Conservation (phyloP, 306 rosid genomes). For the Pachyrhizus erosus region DNA sequence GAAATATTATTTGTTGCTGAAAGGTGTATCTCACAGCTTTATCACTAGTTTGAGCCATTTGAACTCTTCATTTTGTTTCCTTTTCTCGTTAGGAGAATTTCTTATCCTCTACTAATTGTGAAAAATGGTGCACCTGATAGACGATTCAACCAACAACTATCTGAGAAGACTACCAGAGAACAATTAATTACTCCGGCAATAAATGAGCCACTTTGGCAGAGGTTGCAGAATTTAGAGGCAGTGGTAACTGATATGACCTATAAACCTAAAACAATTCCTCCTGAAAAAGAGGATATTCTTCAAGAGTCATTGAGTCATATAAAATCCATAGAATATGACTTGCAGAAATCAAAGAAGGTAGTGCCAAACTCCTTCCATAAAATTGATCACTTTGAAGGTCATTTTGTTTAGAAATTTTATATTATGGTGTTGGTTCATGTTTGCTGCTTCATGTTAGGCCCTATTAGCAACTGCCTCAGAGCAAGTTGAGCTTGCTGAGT, state of each 20-base stretch:
- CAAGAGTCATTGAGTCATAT: constrained; percentile 90
- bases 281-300: constrained; percentile 89
- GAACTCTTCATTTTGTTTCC: constrained; percentile 10
- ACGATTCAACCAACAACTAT: constrained; percentile 51
- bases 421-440: constrained; percentile 40
- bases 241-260: constrained; percentile 72
- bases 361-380: constrained; percentile 43
- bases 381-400: constrained; percentile 28
- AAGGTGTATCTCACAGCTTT: constrained; percentile 45
- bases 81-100: constrained; percentile 18
- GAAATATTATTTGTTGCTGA: constrained; percentile 41
- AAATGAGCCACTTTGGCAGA: constrained; percentile 76
- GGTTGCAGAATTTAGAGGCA: constrained; percentile 84
- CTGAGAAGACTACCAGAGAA: constrained; percentile 57
- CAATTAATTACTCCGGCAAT: constrained; percentile 45
- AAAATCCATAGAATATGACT: constrained; percentile 83
- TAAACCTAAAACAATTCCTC: constrained; percentile 88
- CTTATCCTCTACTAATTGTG: constrained; percentile 9
- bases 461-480: constrained; percentile 86
- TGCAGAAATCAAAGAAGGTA: constrained; percentile 93
- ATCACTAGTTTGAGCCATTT: constrained; percentile 17
- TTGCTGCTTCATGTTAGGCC: constrained; percentile 61
- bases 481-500: constrained; percentile 94
- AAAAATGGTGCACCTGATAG: constrained; percentile 55
- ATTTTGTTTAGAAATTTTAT: constrained; percentile 30